A percentile compares a stretch with the other conserved stretches of the same genome.
These are phyloP conservation scores for Pseudozyma tsukubaensis DNA, from an alignment of 1,284 basidiomycete species.

Conservation along the genomic window DNA sequence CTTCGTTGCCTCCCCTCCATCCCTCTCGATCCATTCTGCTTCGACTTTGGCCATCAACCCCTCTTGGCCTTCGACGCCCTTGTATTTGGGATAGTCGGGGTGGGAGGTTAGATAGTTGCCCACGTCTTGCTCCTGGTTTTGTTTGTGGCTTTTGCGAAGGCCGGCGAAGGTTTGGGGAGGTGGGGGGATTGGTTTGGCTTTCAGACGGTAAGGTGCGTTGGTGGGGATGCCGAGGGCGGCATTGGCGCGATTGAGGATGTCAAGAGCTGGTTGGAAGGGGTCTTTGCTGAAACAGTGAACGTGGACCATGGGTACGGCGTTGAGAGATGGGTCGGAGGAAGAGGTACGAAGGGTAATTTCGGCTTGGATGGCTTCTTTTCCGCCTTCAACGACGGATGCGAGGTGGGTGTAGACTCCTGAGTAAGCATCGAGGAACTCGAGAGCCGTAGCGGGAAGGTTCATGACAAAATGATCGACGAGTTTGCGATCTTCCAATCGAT, in stretches of 20 bases:
- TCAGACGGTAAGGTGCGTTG: constrained; percentile 6
- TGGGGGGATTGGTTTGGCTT: constrained; percentile 20
- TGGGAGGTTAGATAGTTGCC: constrained; percentile 26
- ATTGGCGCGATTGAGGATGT: constrained; percentile 61
- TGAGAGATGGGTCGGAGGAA: constrained; percentile 69
- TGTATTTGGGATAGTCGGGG: constrained; percentile 20
- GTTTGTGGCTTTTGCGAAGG: constrained; percentile 14
- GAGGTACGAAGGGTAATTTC: constrained; percentile 26
- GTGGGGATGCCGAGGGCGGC: constrained; percentile 33
- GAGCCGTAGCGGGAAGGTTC: constrained; percentile 93
- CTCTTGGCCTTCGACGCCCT: not conserved
- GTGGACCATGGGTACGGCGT: constrained; percentile 80
- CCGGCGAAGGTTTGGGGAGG: constrained; percentile 34
- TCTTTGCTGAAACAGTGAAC: constrained; percentile 97
- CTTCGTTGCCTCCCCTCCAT: constrained; percentile 4
- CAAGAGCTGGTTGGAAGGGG: constrained; percentile 52
- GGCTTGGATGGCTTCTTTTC: constrained; percentile 60
- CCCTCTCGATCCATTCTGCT: constrained; percentile 6
- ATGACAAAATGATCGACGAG: constrained; percentile 84
- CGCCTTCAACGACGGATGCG: constrained; percentile 68
- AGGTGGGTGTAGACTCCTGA: constrained; percentile 76
- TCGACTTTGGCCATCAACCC: constrained; percentile 13
- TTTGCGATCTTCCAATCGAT: constrained; percentile 15
- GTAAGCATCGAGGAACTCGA: constrained; percentile 90
- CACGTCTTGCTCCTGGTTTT: not conserved